Base-by-base conservation (phyloP, 1,139 yeast genomes). In the Candida labiduridarum region DNA sequence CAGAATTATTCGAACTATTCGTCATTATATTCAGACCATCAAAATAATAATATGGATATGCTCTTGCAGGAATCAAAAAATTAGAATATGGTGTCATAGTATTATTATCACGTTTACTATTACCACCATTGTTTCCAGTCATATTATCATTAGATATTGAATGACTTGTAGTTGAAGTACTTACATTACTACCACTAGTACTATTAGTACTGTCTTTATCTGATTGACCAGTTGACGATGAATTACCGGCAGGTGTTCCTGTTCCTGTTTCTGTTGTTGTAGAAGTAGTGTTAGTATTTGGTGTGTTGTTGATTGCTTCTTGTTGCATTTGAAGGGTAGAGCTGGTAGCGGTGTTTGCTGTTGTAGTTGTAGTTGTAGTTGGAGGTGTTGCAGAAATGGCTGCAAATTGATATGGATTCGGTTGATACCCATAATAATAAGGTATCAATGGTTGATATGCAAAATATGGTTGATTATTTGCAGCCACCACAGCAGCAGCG, bases 391-490 rank as follows among this genome's bases (percentile, higher is more conserved):
- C 25, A 22, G 25, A 22, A 4, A 22, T 22, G 4, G 25, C 25
- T 34, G 49, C 19, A 15, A 50, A 45, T 30, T 55, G 46, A 46
- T 45, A 58, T 18, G 53, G 59, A 49, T 50, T 56, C 33, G 54
- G 55, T 48, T 46, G 59, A 49, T 50, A 55, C 39, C 55, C 57
- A 38, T 54, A 55, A 36, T 57, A 54, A 43, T 46, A 53, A 8
- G 55, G 55, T 47, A 54, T 42, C 46, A 54, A 48, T 22, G 56
- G 58, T 36, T 52, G 58, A 38, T 50, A 54, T 19, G 52, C 44
- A 33, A 50, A 52, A 33, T 49, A 51, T 25, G 49, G 38, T 35
- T 41, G 49, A 41, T 45, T 40, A 9, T 45, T 30, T 8, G 46
- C 38, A 14, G 45, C 38, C 11, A 40, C 44, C 16, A 45, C 35